Percentiles rank a stretch among this genome's conserved stretches.
Conservation (phyloP, 805 yeast genomes). For the Monosporozyma aerobia region DNA sequence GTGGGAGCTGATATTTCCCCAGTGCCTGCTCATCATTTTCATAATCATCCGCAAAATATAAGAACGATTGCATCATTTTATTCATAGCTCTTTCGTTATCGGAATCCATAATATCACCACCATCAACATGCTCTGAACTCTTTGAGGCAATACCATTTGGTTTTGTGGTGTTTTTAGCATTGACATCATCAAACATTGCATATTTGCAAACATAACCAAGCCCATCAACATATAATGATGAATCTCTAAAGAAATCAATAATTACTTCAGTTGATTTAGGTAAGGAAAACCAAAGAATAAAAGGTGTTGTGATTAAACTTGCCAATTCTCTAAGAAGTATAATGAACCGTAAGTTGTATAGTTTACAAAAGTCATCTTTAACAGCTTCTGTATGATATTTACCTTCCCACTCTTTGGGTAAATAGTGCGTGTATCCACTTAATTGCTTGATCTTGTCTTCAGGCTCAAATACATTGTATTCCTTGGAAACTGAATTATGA, state of each 20-base stretch:
- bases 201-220: constrained; percentile 89
- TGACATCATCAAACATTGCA: constrained; percentile 67
- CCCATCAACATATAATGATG: constrained; percentile 85
- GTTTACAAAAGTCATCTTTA: constrained; percentile 68
- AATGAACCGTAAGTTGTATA: constrained; percentile 65
- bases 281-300: constrained; percentile 76
- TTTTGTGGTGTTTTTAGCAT: neutral
- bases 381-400: constrained; percentile 76
- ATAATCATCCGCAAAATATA: constrained; percentile 81
- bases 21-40: constrained; percentile 38
- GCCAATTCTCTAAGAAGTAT: constrained; percentile 69
- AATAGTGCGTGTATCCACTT: constrained; percentile 80
- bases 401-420: constrained; percentile 83
- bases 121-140: neutral
- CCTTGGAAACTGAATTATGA: constrained; percentile 57
- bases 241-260: constrained; percentile 85
- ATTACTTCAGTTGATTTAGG: constrained; percentile 66
- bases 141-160: neutral
- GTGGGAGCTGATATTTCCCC: constrained; percentile 27
- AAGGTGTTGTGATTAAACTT: constrained; percentile 78
- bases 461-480: constrained; percentile 77
- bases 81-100: constrained; percentile 39
- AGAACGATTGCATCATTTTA: constrained; percentile 85
- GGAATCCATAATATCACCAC: constrained; percentile 2
- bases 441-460: constrained; percentile 76